Percentiles rank a stretch among this genome's conserved stretches.
Evolutionary conservation across 2,329 filamentous ascomycete species (phyloP).

Genomic region (Fusarium torulosum): DNA sequence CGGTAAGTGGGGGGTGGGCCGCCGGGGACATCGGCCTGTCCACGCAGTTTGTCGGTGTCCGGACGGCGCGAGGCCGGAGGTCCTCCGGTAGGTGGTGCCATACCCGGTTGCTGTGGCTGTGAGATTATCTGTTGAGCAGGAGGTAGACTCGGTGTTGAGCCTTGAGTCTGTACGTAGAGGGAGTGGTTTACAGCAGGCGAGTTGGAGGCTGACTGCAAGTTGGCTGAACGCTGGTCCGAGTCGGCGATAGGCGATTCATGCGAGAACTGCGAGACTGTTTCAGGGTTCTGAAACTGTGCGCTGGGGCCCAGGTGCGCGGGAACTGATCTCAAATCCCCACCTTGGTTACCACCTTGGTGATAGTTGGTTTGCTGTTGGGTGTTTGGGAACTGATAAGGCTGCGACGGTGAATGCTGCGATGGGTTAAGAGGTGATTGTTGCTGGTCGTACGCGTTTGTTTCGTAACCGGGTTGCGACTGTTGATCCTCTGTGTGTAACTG

Average conservation of each 20-base stretch:
- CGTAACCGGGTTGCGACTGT: constrained; percentile 53
- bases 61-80: constrained; percentile 61
- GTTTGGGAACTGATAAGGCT: constrained; percentile 45
- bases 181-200: constrained; percentile 58
- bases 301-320: constrained; percentile 53
- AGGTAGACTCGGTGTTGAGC: constrained; percentile 48
- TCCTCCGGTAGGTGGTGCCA: constrained; percentile 63
- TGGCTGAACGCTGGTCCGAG: constrained; percentile 58
- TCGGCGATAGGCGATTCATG: constrained; percentile 70
- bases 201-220: constrained; percentile 59
- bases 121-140: constrained; percentile 48
- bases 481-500: constrained; percentile 40
- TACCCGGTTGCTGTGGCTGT: constrained; percentile 53
- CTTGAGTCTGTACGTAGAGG: constrained; percentile 54
- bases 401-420: constrained; percentile 28
- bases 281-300: constrained; percentile 60
- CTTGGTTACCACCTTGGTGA: constrained; percentile 50
- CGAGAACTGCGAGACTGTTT: constrained; percentile 73
- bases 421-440: constrained; percentile 44
- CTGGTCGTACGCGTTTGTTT: constrained; percentile 57
- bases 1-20: constrained; percentile 66
- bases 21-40: constrained; percentile 57
- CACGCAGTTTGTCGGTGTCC: constrained; percentile 63
- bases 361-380: constrained; percentile 52
- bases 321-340: constrained; percentile 52